Evolutionary conservation across 208 protist species (phyloP), one percentile per base, ranked within the genome.

Genomic region (Acanthamoeba royreba): DNA sequence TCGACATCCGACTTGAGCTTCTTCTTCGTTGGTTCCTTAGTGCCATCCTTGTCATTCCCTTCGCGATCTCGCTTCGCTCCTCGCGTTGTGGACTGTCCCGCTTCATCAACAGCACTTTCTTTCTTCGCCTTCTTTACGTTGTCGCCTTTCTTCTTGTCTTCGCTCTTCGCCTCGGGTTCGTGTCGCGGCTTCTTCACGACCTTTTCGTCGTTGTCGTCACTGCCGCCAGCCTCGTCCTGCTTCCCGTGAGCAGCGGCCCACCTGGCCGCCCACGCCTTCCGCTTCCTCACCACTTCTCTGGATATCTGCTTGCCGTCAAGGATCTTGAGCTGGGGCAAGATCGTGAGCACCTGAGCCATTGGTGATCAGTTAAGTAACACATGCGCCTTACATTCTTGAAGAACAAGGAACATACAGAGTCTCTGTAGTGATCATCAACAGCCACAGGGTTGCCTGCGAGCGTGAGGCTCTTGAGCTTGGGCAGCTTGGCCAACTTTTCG

Each of bases 391-490:
- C 13, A 58, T 58, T 58, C 7, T 33, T 17, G 3, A 47, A 31
- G 61, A 52, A n/a, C n/a, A n/a, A 31, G 33, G 5, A 2, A 61
- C 46, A 31, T 58, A 95, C 93, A 35, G 69, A 47, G 15, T 93
- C 92, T 8, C 58, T 11, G 46, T 95, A 94, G 46, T 49, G 92
- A 4, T 66, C 52, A 13, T 45, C 28, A 9, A 88, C 85, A 28
- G 45, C 45, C 38, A 95, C 47, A 9, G 25, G 46, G 49, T 95
- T 95, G 19, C 94, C 94, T 13, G 52, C 72, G 2, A 95, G 74
- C 17, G 66, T 95, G 40, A 95, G 43, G 38, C 69, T 66, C 52
- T 92, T 94, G 19, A 95, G 31, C n/a, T 31, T 40, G 25, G 92
- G 94, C 31, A 95, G 28, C 35, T 88, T 81, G 35, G 69, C 69